Percentiles rank a stretch among this genome's conserved stretches.
Evolutionary conservation across 2,329 filamentous ascomycete genomes (phyloP).

Genomic region (Diaporthe sp.): DNA sequence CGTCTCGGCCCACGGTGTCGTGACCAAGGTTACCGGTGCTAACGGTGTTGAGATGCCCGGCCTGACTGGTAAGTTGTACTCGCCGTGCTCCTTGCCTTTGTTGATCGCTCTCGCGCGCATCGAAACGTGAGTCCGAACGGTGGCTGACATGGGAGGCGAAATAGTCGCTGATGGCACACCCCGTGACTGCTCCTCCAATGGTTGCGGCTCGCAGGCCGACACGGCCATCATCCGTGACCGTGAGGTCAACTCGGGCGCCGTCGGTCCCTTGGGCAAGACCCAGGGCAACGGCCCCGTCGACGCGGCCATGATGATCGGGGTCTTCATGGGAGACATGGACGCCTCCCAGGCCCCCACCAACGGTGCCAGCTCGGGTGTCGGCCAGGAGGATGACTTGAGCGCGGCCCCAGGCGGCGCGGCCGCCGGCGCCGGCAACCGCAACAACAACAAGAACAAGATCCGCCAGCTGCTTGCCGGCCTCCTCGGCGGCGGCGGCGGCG

Average conservation of each 20-base stretch:
- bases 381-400: slow-evolving; percentile 45
- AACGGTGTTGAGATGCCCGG: slow-evolving; percentile 35
- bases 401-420: slow-evolving; percentile 19
- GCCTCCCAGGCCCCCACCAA: slow-evolving; percentile 42
- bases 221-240: slow-evolving; percentile 64
- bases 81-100: not conserved
- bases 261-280: slow-evolving; percentile 64
- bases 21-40: slow-evolving; percentile 32
- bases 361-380: slow-evolving; percentile 44
- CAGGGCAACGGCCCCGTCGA: slow-evolving; percentile 59
- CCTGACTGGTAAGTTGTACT: slow-evolving; percentile 14
- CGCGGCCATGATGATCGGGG: slow-evolving; percentile 58
- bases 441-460: slow-evolving; percentile 34
- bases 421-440: not conserved
- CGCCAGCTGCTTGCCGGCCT: slow-evolving; percentile 42
- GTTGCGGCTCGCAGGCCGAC: slow-evolving; percentile 64
- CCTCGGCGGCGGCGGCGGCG: slow-evolving; percentile 39
- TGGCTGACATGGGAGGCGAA: not conserved
- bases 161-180: slow-evolving; percentile 64
- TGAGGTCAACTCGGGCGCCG: slow-evolving; percentile 59
- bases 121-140: not conserved
- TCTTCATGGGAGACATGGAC: slow-evolving; percentile 56
- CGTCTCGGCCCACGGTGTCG: slow-evolving; percentile 31
- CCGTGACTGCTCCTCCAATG: slow-evolving; percentile 62
- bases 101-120: not conserved